phyloP scores from a whole-genome alignment of 345 rosid species.

The Trapa incisa region DNA sequence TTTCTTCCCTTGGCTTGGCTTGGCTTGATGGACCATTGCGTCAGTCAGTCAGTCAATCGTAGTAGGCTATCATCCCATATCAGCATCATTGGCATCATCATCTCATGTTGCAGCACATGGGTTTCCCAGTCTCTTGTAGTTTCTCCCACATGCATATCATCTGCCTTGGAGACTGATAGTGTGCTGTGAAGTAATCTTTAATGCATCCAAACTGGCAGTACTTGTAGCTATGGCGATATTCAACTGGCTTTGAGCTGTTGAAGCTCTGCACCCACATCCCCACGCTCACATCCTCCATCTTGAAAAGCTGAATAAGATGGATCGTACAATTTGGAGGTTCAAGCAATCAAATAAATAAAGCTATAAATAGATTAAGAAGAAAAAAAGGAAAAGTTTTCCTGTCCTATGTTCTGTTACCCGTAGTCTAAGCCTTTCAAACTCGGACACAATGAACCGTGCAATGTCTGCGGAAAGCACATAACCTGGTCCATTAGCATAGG shows the following conservation, averaged over 20 bases:
- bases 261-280: constrained; percentile 99
- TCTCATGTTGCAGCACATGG: constrained; percentile 88
- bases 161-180: constrained; percentile 93
- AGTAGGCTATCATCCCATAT: not conserved
- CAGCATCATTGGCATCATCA: constrained; percentile 13
- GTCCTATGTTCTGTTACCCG: constrained; percentile 30
- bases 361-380: not conserved
- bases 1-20: not conserved
- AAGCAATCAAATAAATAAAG: not conserved
- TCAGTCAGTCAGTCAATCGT: not conserved
- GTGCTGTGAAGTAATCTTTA: constrained; percentile 75
- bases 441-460: constrained; percentile 53
- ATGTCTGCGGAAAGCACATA: constrained; percentile 74
- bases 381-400: not conserved
- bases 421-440: constrained; percentile 67
- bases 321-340: not conserved
- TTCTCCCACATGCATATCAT: constrained; percentile 90
- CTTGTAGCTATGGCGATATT: constrained; percentile 64
- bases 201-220: constrained; percentile 93
- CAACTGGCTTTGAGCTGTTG: constrained; percentile 62
- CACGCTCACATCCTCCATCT: constrained; percentile 98
- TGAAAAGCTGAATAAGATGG: constrained; percentile 51
- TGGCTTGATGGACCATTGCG: not conserved
- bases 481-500: constrained; percentile 93
- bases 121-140: constrained; percentile 34